Evolutionary conservation across 176 grass and related monocot genomes (phyloP), one percentile per base, ranked within the genome.

Genomic region (Saccharum officinarum): DNA sequence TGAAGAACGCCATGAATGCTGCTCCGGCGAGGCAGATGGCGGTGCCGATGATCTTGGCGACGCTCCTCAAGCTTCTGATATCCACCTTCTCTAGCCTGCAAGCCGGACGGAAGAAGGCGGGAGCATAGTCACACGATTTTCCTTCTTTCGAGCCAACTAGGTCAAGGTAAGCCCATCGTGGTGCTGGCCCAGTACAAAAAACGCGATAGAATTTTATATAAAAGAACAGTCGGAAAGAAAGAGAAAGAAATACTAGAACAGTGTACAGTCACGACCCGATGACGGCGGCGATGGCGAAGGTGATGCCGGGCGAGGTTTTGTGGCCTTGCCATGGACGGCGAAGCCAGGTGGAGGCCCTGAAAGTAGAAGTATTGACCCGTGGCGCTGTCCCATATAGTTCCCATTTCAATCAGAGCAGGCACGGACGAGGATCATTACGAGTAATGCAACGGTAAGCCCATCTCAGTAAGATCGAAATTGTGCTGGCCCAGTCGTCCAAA

Each of bases 1-100:
- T 95, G 79, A 84, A 86, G 72, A 95, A 92, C 40, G 90, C 86
- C 82, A 95, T 92, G 82, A 73, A n/a, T 42, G 77, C 61, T 15
- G 93, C 90, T 80, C 93, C 93, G 49, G 44, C 90, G 22, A 95
- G 87, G 69, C 93, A 92, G 54, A 90, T 49, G 23, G 77, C 15
- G 10, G 93, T 92, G 70, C 93, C 90, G 25, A 77, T 1, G 39
- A 95, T 87, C 76, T 95, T 95, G 18, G 88, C 88, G 7, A 90
- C 2, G 88, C 75, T 92, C 22, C 88, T 86, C 42, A 69, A 0
- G 37, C 46, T 90, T 46, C 85, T 85, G 25, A 83, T 28, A 9
- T 86, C 65, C 34, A 95, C 82, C 47, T 84, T 88, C 83, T 95
- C 93, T 39, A 90, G 54, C 41, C 93, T 95, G 88, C 18, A 15